A percentile compares a stretch with the other conserved stretches of the same genome.
phyloP scores from a whole-genome alignment of 116 monocot genomes.

The Thalassia testudinum region DNA sequence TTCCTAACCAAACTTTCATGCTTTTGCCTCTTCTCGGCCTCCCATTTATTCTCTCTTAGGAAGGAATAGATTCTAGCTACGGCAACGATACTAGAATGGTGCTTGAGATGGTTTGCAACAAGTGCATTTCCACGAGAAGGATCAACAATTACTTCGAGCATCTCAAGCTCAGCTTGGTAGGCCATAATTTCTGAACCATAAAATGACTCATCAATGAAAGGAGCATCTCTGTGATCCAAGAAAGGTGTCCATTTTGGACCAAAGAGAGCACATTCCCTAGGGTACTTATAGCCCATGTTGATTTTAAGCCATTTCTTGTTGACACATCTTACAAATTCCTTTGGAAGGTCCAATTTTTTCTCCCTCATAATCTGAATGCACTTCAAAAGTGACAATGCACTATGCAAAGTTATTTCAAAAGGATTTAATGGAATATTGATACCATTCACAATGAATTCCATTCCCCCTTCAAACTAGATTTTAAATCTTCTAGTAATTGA shows the following conservation, averaged over 20 bases:
- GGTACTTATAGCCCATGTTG: slow-evolving; percentile 30
- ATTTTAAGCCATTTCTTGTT: slow-evolving; percentile 34
- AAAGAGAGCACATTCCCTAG: slow-evolving; percentile 19
- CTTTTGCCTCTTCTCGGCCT: slow-evolving; percentile 12
- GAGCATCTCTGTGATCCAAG: slow-evolving; percentile 25
- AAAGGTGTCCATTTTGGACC: slow-evolving; percentile 19
- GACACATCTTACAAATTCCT: slow-evolving; percentile 5
- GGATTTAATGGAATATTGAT: no score
- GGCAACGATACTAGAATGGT: slow-evolving; percentile 17
- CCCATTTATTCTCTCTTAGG: slow-evolving; percentile 22
- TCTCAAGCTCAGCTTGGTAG: slow-evolving; percentile 12
- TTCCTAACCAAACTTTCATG: no score
- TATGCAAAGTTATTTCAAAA: no score
- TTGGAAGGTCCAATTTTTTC: not conserved
- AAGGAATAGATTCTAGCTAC: slow-evolving; percentile 30
- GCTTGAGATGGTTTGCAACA: no score
- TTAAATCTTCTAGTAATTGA: no score
- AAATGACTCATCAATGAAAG: slow-evolving; percentile 35
- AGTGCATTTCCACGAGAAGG: slow-evolving; percentile 5
- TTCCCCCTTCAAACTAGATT: no score
- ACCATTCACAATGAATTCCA: no score
- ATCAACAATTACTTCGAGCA: slow-evolving; percentile 24
- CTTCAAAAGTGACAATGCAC: slow-evolving; percentile 10
- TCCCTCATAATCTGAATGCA: slow-evolving; percentile 18
- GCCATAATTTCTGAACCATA: slow-evolving; percentile 29